Conservation (phyloP, 1,139 yeast genomes). For the Scheffersomyces stambukii region DNA sequence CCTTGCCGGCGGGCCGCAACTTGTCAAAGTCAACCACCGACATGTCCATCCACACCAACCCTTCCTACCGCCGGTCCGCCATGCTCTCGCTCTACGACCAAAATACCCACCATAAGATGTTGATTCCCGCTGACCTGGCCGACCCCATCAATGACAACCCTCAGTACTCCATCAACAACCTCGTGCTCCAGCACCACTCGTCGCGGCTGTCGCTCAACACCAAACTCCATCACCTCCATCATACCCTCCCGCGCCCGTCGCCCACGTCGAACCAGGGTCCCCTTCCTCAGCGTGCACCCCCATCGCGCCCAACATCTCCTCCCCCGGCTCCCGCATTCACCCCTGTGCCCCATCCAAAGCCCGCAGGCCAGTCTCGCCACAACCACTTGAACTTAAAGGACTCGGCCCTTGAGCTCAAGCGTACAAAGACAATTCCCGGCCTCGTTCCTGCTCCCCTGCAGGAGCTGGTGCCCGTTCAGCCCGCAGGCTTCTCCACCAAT, state of each 20-base stretch:
- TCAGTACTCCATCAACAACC: constrained; percentile 36
- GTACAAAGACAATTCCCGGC: constrained; percentile 16
- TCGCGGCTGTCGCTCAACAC: constrained; percentile 33
- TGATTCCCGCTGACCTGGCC: constrained; percentile 29
- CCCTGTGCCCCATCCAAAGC: too few species aligned
- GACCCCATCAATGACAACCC: constrained; percentile 30
- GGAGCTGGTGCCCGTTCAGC: constrained; percentile 1
- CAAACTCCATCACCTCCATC: constrained; percentile 23
- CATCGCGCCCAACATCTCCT: constrained; percentile 3
- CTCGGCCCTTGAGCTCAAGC: constrained; percentile 39
- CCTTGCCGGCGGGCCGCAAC: constrained; percentile 16
- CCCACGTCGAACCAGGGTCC: constrained; percentile 5
- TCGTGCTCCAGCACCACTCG: constrained; percentile 38
- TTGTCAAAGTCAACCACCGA: constrained; percentile 35
- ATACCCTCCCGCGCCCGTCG: constrained; percentile 8
- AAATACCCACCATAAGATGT: constrained; percentile 30
- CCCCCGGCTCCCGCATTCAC: constrained; percentile 4
- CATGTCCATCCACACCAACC: constrained; percentile 42
- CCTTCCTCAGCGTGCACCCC: constrained; percentile 1
- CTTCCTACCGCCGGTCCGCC: constrained; percentile 52
- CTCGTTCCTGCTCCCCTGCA: not conserved
- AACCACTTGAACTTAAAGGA: constrained; percentile 41
- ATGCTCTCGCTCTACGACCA: constrained; percentile 51
- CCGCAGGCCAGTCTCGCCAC: constrained; percentile 12
- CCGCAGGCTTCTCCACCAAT: constrained; percentile 46